A percentile compares a stretch with the other conserved stretches of the same genome.
These are phyloP conservation scores for Candida verbasci DNA, from an alignment of 805 yeast species.

Conservation along the genomic window DNA sequence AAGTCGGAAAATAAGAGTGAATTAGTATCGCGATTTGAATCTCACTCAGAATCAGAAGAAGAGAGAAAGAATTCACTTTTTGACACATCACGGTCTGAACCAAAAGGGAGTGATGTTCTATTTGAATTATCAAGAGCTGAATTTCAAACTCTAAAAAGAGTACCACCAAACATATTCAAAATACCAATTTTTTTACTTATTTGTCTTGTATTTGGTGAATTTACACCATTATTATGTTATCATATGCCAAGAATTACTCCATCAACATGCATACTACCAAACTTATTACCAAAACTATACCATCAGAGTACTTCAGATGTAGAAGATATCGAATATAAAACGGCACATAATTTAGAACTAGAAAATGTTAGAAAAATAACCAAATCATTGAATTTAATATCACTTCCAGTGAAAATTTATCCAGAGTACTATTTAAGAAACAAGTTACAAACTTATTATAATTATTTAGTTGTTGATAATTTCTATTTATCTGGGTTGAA, in stretches of 20 bases:
- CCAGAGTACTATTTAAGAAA: constrained; percentile 34
- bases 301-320: constrained; percentile 8
- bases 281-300: constrained; percentile 31
- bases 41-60: not conserved
- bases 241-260: constrained; percentile 54
- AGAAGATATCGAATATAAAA: constrained; percentile 29
- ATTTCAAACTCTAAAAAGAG: constrained; percentile 47
- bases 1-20: not conserved
- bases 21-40: too few species aligned
- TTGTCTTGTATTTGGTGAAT: constrained; percentile 47
- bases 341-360: constrained; percentile 44
- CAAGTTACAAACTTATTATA: constrained; percentile 34
- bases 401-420: constrained; percentile 34
- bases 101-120: too few species aligned
- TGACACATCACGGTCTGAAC: constrained; percentile 43
- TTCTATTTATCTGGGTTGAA: constrained; percentile 36
- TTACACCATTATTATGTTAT: constrained; percentile 50
- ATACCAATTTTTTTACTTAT: constrained; percentile 50
- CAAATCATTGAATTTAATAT: constrained; percentile 31
- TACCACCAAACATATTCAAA: constrained; percentile 46
- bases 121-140: constrained; percentile 45
- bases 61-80: constrained; percentile 16
- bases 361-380: constrained; percentile 34
- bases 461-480: constrained; percentile 50
- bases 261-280: constrained; percentile 53